Base-by-base conservation (phyloP, 2,329 filamentous ascomycete genomes). In the Calonectria pseudoreteaudii region DNA sequence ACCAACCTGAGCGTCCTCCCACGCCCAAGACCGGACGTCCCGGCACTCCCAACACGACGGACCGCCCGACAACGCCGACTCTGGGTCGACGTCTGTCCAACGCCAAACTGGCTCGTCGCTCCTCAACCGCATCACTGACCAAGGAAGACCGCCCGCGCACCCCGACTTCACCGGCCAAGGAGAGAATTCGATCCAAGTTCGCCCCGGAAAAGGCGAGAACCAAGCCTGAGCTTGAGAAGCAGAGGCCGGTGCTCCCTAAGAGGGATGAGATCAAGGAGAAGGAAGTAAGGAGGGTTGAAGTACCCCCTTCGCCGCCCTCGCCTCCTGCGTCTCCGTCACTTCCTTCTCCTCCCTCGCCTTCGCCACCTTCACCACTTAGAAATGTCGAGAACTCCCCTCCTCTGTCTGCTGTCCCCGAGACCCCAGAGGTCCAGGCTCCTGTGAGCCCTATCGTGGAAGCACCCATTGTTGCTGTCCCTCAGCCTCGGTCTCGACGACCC, bases 31-130 rank as follows among this genome's bases (percentile, higher is more conserved):
- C 73, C 23, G 70, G 64, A 49, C 72, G 69, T 6, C 78, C 78
- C 14, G 71, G 66, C 18, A 80, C 78, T 5, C 71, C 78, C 2
- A 77, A 71, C 3, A 49, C 72, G 0, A 66, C 68, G 18, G 76
- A 68, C 8, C 77, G 78, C 44, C 77, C 78, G 28, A 79, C 73
- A 1, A 79, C 76, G 1, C 76, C 78, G 20, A 73, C 75, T 44
- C 38, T 77, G 14, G n/a, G 52, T 4, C 72, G 70, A 4, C 75
- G 73, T 6, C 58, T 70, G 5, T 79, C 78, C n/a, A 77, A 74
- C 13, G 28, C 58, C 34, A 74, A 71, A 3, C 70, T 75, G 47
- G 62, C 58, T 18, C 75, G 70, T 4, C 75, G 71, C 14, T 64
- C 76, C 1, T 76, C 78, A 7, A 79, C 70, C n/a, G 38, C 77